Base-by-base conservation (phyloP, 768 basidiomycete species). In the Cyclocybe aegerita region DNA sequence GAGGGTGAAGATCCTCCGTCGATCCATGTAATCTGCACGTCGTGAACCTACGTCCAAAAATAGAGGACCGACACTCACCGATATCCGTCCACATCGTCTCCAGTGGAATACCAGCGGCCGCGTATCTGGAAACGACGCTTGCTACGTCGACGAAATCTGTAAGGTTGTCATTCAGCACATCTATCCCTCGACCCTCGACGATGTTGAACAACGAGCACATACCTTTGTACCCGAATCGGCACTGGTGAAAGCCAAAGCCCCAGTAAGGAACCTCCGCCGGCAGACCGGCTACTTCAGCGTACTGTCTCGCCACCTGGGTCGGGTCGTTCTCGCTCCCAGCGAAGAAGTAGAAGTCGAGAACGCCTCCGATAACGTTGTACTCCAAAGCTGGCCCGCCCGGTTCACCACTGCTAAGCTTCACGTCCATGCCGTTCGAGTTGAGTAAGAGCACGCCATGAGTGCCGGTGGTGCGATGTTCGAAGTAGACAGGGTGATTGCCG, bases 81-180 rank as follows among this genome's bases (percentile, higher is more conserved):
- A 88, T 88, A 63, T 88, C 86, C 2, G 85, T 86, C 86, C 86
- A 88, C 85, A 88, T 87, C 0, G 85, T 86, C 64, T 89, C 85
- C 3, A 88, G 74, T 6, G 86, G 86, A 46, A 89, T 88, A 4
- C 66, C 61, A 0, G 83, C 82, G 1, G 67, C 73, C 1, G 81
- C 76, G 54, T 88, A 88, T 61, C 78, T 82, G 0, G 76, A 65
- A 48, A 88, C 80, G 4, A 87, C 86, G 33, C 70, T 65, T 0
- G 83, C 79, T 1, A 87, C 83, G 31, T 85, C 79, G 23, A 85
- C 68, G 40, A 75, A 86, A 58, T 85, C 85, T 85, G 33, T 7
- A 29, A 44, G 29, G 16, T 41, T n/a, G 14, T 34, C 8, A 14
- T 23, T 17, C 17, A 36, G 36, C 10, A 17, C 15, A 11, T n/a